Conservation (phyloP, 2,329 filamentous ascomycete species). For the Didymosphaeria variabile region DNA sequence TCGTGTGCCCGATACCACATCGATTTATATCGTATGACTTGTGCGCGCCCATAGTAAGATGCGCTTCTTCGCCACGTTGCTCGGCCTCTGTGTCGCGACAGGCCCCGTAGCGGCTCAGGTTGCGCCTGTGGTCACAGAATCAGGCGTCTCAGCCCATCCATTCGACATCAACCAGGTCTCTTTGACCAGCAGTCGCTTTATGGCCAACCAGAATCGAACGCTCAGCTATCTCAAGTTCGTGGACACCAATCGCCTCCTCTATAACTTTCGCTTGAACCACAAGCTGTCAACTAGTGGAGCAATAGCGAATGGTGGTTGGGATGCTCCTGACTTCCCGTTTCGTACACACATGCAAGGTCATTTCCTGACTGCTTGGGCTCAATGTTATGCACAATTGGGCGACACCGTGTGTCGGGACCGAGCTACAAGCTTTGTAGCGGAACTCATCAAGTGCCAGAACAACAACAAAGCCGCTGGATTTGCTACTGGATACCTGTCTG, state of each 20-base stretch:
- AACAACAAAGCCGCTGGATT: conserved; percentile 60
- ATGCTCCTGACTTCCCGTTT: conserved; percentile 64
- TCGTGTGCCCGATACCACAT: background rate
- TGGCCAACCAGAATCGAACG: conserved; percentile 59
- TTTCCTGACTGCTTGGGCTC: conserved; percentile 60
- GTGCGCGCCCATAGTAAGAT: background rate
- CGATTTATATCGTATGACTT: background rate
- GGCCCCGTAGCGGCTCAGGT: conserved; percentile 7
- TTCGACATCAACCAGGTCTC: conserved; percentile 55
- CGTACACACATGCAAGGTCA: conserved; percentile 63
- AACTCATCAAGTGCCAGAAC: conserved; percentile 61
- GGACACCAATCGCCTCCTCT: conserved; percentile 58
- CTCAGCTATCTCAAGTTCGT: conserved; percentile 58
- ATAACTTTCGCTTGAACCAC: conserved; percentile 60
- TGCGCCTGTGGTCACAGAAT: conserved; percentile 32
- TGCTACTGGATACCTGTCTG: conserved; percentile 58
- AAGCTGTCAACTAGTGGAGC: conserved; percentile 59
- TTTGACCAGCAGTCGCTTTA: conserved; percentile 51
- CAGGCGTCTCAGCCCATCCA: conserved; percentile 46
- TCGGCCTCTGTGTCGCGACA: conserved; percentile 6
- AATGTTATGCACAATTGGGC: conserved; percentile 57
- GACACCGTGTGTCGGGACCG: conserved; percentile 57
- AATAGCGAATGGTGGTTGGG: conserved; percentile 60
- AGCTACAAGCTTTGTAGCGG: conserved; percentile 58
- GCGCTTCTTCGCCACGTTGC: conserved; percentile 8